Evolutionary conservation across 306 rosid genomes (phyloP), one percentile per base, ranked within the genome.

Genomic region (Cercis canadensis): DNA sequence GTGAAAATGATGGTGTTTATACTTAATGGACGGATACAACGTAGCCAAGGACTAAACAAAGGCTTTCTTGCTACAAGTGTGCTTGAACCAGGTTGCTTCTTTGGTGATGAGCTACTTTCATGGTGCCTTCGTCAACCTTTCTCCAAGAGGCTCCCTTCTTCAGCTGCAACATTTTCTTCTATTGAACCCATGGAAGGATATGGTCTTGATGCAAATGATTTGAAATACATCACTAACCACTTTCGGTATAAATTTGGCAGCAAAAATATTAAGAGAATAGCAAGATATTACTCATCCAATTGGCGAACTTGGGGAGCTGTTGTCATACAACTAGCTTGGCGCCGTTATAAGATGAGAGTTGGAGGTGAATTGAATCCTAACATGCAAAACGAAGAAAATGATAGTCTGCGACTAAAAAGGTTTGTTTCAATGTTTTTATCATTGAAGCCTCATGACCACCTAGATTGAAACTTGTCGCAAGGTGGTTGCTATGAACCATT

Each of bases 271-370:
- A 63, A 29, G 65, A 19, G 77, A 31, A 73, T 58, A 0, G 69
- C 70, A 7, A 78, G 83, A 64, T 82, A 77, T 40, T 78, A 73
- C 75, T 82, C 86, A 3, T 74, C 80, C 5, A 78, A 78, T 56
- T 82, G 86, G 83, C 71, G 80, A 11, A 64, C 83, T 7, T 82
- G 83, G 86, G 83, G 67, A 11, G 86, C 86, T 6, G 62, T 69
- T 5, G 21, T 63, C 57, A 73, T 82, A 12, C 80, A 82, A 57
- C 63, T 77, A 19, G 80, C 74, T 34, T 82, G 86, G 86, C 76
- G 80, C 3, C 65, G 77, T n/a, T 51, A 69, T 37, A 61, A 41
- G 65, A 2, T 9, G 51, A 71, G 72, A 55, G 37, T 45, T 6
- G 44, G 44, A 54, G 61, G 29, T 24, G n/a, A n/a, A n/a, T n/a